Conservation (phyloP, 2,329 filamentous ascomycete genomes). For the Botrytis deweyae region DNA sequence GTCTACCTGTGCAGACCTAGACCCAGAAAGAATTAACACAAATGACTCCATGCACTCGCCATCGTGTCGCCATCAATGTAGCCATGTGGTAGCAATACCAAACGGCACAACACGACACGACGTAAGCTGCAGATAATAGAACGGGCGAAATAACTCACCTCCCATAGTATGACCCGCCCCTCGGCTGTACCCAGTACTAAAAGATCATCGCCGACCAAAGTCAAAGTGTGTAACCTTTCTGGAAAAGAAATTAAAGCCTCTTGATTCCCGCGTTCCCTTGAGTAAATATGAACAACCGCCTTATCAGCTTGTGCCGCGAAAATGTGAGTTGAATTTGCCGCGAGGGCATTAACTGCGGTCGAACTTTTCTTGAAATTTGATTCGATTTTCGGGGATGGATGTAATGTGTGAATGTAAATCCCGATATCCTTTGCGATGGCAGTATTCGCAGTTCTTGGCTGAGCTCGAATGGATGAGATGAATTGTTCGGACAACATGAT, state of each 20-base stretch:
- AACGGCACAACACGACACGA: conserved; percentile 8
- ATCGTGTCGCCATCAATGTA: not conserved
- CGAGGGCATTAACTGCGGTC: conserved; percentile 73
- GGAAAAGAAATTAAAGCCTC: conserved; percentile 86
- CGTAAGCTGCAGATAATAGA: conserved; percentile 17
- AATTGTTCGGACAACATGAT: conserved; percentile 61
- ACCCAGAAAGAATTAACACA: conserved; percentile 25
- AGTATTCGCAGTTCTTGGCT: conserved; percentile 59
- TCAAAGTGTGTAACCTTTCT: conserved; percentile 78
- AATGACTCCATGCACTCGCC: not conserved
- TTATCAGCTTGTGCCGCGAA: conserved; percentile 92
- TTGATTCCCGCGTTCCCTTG: conserved; percentile 76
- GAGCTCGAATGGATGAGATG: conserved; percentile 57
- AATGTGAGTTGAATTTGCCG: conserved; percentile 76
- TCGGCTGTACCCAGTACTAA: conserved; percentile 79
- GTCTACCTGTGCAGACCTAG: conserved; percentile 71
- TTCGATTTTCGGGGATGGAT: conserved; percentile 73
- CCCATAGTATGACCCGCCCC: conserved; percentile 87
- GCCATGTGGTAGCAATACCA: not conserved
- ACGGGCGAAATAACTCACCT: conserved; percentile 57
- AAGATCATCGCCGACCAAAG: conserved; percentile 66
- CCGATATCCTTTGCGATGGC: conserved; percentile 74
- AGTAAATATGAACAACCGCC: conserved; percentile 91
- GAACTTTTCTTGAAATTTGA: conserved; percentile 90
- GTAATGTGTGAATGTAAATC: conserved; percentile 81